phyloP scores from a whole-genome alignment of 192 early-diverging fungal genomes.

The Gonapodya prolifera region DNA sequence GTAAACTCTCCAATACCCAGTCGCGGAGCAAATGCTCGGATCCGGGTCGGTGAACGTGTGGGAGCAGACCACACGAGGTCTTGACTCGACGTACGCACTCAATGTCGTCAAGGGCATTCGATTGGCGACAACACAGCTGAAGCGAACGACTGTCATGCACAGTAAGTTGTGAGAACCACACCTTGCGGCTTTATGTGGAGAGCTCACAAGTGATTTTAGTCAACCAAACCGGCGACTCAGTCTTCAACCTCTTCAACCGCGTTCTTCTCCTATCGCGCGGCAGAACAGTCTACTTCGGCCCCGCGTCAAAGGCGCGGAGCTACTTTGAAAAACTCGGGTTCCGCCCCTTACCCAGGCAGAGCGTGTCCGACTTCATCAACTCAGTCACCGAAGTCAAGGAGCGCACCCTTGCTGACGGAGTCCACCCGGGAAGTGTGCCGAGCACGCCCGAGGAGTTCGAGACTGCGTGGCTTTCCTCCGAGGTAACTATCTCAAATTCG shows the following conservation, averaged over 20 bases:
- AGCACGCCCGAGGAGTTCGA: neutral
- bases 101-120: neutral
- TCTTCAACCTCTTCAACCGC: constrained; percentile 60
- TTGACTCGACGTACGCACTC: constrained; percentile 1
- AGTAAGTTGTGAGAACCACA: neutral
- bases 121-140: neutral
- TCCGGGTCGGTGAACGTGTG: neutral
- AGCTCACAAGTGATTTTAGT: constrained; percentile 17
- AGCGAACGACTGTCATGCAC: constrained; percentile 11
- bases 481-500: neutral
- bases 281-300: constrained; percentile 57
- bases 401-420: neutral
- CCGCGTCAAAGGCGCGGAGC: constrained; percentile 32
- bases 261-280: constrained; percentile 54
- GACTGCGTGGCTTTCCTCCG: neutral
- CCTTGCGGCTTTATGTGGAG: neutral
- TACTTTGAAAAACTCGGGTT: constrained; percentile 56
- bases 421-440: neutral
- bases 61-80: neutral
- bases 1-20: neutral
- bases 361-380: constrained; percentile 59
- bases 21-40: neutral
- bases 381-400: constrained; percentile 50
- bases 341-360: constrained; percentile 47
- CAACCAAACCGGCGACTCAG: constrained; percentile 66